Evolutionary conservation across 148 eudicot species (phyloP), one percentile per base, ranked within the genome.

Genomic region (Agrostemma githago): DNA sequence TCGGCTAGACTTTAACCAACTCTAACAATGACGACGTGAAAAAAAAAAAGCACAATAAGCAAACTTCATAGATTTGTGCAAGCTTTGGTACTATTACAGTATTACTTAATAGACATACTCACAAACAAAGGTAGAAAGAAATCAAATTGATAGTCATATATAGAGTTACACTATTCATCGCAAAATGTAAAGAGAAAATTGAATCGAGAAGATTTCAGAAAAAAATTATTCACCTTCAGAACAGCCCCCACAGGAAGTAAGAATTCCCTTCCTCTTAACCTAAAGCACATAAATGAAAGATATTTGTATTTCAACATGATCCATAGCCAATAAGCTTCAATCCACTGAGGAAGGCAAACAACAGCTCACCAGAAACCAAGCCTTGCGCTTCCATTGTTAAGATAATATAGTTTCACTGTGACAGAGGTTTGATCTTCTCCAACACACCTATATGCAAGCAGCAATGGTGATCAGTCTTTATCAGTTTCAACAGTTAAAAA

Each of bases 351-450:
- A 56, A 26, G 54, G 41, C 42, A 15, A 71, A 71, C 44, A 56
- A 75, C 60, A 71, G 54, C 92, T 90, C 83, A 95, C 98, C 98
- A 90, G 76, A 95, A 90, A 72, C 98, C 98, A 77, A 95, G 86
- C 76, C 98, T 87, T 79, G 98, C 98, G 75, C 98, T 95, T 82
- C 98, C 98, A 82, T 88, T 95, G 71, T 79, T 88, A 37, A 95
- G 89, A 81, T 95, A 95, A 80, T 92, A 92, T 56, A 95, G 70
- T 75, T 85, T 95, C 37, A 92, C 78, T 34, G 97, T 78, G 66
- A 95, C 86, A 20, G 96, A 90, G 62, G 98, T 88, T 73, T 86
- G 92, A 75, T 95, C 98, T 79, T 88, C 90, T 79, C 96, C 83
- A 68, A 95, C 98, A 84, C 96, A 92, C 81, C 98, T 95, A 86